phyloP scores from a whole-genome alignment of 768 basidiomycete genomes.

The Melanogaster broomeanus region DNA sequence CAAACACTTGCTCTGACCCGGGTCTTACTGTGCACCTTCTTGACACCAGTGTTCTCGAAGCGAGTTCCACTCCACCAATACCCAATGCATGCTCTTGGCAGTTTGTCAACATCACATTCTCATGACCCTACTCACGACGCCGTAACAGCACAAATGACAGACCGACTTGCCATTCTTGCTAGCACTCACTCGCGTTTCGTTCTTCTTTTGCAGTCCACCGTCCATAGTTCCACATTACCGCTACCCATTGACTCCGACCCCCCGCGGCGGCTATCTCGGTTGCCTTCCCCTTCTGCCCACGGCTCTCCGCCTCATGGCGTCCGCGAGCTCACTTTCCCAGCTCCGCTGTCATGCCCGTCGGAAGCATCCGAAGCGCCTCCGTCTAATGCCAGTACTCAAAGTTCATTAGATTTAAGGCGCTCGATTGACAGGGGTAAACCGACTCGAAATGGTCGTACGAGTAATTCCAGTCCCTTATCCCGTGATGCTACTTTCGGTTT shows the following conservation, averaged over 20 bases:
- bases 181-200: conserved; percentile 75
- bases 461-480: conserved; percentile 23
- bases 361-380: conserved; percentile 15
- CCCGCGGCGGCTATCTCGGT: conserved; percentile 27
- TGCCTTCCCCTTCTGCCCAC: conserved; percentile 13
- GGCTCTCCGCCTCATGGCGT: conserved; percentile 32
- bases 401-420: conserved; percentile 1
- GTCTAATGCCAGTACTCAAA: conserved; percentile 9
- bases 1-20: conserved; percentile 5
- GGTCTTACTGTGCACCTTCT: conserved; percentile 2
- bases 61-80: conserved; percentile 66
- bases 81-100: conserved; percentile 63
- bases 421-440: not conserved
- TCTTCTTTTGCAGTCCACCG: conserved; percentile 69
- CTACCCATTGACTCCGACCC: conserved; percentile 47
- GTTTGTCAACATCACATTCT: conserved; percentile 42
- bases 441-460: not conserved
- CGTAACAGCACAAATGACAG: conserved; percentile 17
- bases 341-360: conserved; percentile 59
- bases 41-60: conserved; percentile 60
- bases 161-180: conserved; percentile 48
- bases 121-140: conserved; percentile 33
- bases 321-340: conserved; percentile 71
- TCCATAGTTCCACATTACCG: conserved; percentile 58
- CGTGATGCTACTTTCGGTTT: conserved; percentile 10